Evolutionary conservation across 768 basidiomycete genomes (phyloP).

Genomic region (Kwoniella sp.): DNA sequence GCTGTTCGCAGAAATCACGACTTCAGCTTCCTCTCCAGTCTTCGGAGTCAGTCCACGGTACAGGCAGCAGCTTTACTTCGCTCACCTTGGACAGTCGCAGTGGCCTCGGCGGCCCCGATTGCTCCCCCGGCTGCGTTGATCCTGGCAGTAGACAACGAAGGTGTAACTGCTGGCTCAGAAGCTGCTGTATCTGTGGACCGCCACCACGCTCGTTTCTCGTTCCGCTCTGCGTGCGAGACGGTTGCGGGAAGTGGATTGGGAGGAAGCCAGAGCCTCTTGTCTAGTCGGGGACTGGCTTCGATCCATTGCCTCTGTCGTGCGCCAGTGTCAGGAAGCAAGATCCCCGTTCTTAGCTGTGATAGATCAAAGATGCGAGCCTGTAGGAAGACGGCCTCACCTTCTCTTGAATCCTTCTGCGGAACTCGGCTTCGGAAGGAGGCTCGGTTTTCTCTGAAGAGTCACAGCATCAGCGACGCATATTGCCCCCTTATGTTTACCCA

Average conservation of each 20-base stretch:
- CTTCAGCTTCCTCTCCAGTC: too few species aligned
- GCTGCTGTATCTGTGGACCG: slow-evolving; percentile 9
- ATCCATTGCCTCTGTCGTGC: neutral
- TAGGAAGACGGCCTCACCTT: too few species aligned
- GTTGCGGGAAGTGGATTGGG: neutral
- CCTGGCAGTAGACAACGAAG: neutral
- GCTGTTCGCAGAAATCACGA: slow-evolving; percentile 6
- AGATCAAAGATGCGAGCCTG: too few species aligned
- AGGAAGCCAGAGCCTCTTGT: slow-evolving; percentile 10
- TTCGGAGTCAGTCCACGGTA: too few species aligned
- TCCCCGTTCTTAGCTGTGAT: neutral
- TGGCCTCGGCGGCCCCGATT: slow-evolving; percentile 1
- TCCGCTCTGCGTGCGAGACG: neutral
- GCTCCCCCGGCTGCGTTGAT: neutral
- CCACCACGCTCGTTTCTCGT: slow-evolving; percentile 13
- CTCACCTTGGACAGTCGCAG: slow-evolving; percentile 19
- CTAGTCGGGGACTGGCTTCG: slow-evolving; percentile 10
- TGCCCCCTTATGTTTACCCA: neutral
- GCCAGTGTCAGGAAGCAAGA: neutral
- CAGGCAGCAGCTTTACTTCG: too few species aligned
- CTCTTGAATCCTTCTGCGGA: neutral
- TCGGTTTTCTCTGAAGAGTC: neutral
- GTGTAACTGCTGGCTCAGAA: neutral
- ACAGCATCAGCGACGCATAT: too few species aligned
- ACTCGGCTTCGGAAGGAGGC: slow-evolving; percentile 11